These are phyloP conservation scores for Hirschioporus abietinus DNA, from an alignment of 768 basidiomycete genomes.

Conservation along the genomic window DNA sequence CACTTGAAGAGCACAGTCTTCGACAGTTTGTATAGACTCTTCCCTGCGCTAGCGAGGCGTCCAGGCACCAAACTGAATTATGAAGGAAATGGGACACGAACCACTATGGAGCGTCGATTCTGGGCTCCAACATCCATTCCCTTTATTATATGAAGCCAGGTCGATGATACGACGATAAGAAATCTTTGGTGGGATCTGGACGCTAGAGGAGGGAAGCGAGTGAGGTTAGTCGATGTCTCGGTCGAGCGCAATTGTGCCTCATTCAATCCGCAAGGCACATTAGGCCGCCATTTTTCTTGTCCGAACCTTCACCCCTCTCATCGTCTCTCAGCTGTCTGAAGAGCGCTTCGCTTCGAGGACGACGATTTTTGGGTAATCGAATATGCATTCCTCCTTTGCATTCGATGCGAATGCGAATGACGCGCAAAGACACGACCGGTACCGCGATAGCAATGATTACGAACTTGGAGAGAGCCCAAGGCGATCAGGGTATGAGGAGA, in stretches of 20 bases:
- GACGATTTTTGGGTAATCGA: too few species aligned
- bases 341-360: not conserved
- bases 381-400: not conserved
- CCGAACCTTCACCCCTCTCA: slow-evolving; percentile 27
- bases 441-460: not conserved
- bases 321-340: slow-evolving; percentile 13
- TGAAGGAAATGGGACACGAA: too few species aligned
- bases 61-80: too few species aligned
- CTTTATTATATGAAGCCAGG: not conserved
- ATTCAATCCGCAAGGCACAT: not conserved
- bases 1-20: too few species aligned
- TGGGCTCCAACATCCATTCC: not conserved
- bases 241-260: slow-evolving; percentile 1
- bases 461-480: not conserved
- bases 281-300: slow-evolving; percentile 17
- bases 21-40: too few species aligned
- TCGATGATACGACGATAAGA: not conserved
- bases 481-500: not conserved
- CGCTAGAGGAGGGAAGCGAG: not conserved
- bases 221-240: not conserved
- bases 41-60: too few species aligned
- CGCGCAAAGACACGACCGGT: not conserved
- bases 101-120: too few species aligned
- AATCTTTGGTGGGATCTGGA: not conserved
- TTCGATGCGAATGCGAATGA: not conserved